These are phyloP conservation scores for Closterium sp. DNA, from an alignment of 139 green algal species.

Conservation along the genomic window DNA sequence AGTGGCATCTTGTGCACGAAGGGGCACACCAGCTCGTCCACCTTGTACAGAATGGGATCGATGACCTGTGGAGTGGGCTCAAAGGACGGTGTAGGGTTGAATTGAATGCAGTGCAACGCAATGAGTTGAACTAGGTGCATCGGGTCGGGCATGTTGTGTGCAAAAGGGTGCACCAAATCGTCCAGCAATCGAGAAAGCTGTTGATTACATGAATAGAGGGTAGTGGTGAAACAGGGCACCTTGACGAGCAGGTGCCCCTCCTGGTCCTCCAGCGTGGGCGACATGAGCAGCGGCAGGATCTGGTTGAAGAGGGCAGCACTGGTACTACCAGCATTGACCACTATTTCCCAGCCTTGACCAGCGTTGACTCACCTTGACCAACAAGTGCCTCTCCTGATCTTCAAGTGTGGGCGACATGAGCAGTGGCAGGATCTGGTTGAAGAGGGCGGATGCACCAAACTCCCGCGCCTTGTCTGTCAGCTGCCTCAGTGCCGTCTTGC, in stretches of 20 bases:
- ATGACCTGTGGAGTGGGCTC: too few relatives aligned
- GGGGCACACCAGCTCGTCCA: slow-evolving; percentile 96
- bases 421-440: slow-evolving; percentile 98
- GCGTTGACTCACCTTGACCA: slow-evolving; percentile 72
- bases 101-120: too few relatives aligned
- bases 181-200: slow-evolving; percentile 80
- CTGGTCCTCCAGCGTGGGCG: slow-evolving; percentile 96
- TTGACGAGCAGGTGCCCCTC: slow-evolving; percentile 96
- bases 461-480: slow-evolving; percentile 97
- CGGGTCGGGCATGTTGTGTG: slow-evolving; percentile 99
- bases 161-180: slow-evolving; percentile 94
- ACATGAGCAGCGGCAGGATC: slow-evolving; percentile 98
- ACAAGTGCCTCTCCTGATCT: slow-evolving; percentile 96
- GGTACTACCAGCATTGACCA: too few relatives aligned
- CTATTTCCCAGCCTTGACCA: background rate
- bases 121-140: too few relatives aligned
- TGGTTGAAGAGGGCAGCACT: slow-evolving; percentile 84
- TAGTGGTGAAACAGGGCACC: slow-evolving; percentile 63
- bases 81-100: too few relatives aligned
- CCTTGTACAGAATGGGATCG: slow-evolving; percentile 92
- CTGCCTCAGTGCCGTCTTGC: slow-evolving; percentile 92
- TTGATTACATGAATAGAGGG: background rate
- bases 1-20: slow-evolving; percentile 99
- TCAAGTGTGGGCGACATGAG: slow-evolving; percentile 98
- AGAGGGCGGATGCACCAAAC: slow-evolving; percentile 91